Conservation (phyloP, 345 rosid genomes). For the Aquilaria malaccensis region DNA sequence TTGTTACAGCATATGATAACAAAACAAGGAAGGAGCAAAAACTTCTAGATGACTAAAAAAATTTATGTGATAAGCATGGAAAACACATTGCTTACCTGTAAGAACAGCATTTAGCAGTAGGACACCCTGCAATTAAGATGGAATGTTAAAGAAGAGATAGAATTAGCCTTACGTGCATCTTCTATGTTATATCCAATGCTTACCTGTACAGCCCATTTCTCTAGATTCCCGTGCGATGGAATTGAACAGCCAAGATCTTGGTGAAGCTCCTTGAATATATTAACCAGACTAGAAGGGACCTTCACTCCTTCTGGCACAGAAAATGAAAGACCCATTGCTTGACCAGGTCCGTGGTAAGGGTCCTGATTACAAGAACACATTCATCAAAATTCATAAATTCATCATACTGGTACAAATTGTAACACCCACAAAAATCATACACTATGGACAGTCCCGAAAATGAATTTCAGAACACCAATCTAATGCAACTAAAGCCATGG, state of each 20-base stretch:
- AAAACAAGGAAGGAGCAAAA: no score
- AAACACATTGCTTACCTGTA: constrained; percentile 66
- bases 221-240: constrained; percentile 85
- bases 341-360: constrained; percentile 96
- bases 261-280: constrained; percentile 85
- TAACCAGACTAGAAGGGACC: constrained; percentile 76
- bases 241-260: constrained; percentile 82
- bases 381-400: no score
- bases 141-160: background rate
- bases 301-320: constrained; percentile 81
- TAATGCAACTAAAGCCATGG: no score
- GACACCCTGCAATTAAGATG: constrained; percentile 53
- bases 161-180: background rate
- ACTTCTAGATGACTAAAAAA: no score
- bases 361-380: constrained; percentile 31
- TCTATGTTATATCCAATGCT: background rate
- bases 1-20: no score
- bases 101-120: constrained; percentile 86
- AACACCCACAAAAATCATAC: no score
- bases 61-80: background rate
- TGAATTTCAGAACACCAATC: no score
- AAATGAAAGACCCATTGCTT: constrained; percentile 97
- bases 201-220: constrained; percentile 90
- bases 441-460: no score
- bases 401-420: no score